Evolutionary conservation across 768 basidiomycete genomes (phyloP).

Genomic region (Rhodotorula graminis): DNA sequence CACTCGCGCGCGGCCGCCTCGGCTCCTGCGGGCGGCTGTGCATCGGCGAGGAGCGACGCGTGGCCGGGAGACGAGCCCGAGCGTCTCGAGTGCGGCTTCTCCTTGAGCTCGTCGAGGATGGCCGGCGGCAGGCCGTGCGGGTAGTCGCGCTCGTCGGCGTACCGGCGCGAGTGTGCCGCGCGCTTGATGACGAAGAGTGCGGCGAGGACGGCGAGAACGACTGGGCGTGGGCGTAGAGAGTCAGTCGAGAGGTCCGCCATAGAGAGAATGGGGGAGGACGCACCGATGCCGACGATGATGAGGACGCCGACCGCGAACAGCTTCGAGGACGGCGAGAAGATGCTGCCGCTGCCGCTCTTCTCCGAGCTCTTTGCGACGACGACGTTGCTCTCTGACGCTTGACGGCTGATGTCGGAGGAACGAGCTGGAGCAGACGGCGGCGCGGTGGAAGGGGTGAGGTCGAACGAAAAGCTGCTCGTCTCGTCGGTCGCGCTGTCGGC

Average conservation of each 20-base stretch:
- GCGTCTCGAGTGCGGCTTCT: conserved; percentile 2
- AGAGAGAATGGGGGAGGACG: neutral
- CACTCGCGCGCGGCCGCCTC: neutral
- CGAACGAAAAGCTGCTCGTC: neutral
- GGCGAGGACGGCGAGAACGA: conserved; percentile 18
- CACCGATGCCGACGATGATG: conserved; percentile 25
- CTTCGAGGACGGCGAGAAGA: conserved; percentile 13
- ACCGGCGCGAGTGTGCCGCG: conserved; percentile 7
- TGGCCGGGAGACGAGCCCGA: neutral
- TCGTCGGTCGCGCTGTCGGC: neutral
- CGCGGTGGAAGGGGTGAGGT: neutral
- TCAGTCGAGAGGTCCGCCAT: neutral
- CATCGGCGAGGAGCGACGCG: neutral
- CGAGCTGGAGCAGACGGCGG: neutral
- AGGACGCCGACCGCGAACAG: conserved; percentile 22
- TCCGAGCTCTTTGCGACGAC: neutral
- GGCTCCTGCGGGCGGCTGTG: neutral
- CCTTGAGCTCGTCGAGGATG: neutral
- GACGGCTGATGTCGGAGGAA: no score
- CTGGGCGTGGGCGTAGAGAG: neutral
- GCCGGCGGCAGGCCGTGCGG: neutral
- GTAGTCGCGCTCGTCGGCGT: conserved; percentile 29
- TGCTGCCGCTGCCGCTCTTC: conserved; percentile 4
- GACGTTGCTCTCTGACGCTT: no score
- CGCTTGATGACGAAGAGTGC: conserved; percentile 18